Evolutionary conservation across 2,329 filamentous ascomycete species (phyloP).

Genomic region (Phaeomoniella chlamydospora): DNA sequence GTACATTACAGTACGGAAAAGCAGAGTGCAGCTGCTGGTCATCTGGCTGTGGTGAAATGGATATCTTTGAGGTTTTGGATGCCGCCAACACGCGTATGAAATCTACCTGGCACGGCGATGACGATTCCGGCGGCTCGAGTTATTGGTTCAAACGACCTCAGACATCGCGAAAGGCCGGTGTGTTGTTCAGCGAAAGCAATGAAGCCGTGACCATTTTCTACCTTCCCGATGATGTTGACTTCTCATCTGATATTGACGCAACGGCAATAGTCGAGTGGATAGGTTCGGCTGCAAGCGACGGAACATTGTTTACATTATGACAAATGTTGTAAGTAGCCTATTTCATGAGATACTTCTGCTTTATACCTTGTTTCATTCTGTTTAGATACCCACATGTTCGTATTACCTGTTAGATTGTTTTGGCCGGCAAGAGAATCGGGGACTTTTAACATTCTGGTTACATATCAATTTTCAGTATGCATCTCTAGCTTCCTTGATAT

Average conservation of each 20-base stretch:
- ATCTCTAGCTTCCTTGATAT: too few relatives aligned
- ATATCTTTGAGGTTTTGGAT: slow-evolving; percentile 58
- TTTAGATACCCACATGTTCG: too few relatives aligned
- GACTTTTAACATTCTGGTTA: too few relatives aligned
- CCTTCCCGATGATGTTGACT: neutral
- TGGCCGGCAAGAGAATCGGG: too few relatives aligned
- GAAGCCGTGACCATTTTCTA: neutral
- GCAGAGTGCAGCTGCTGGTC: slow-evolving; percentile 57
- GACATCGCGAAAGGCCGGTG: neutral
- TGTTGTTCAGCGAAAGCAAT: neutral
- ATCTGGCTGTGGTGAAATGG: slow-evolving; percentile 58
- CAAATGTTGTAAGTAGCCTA: too few relatives aligned
- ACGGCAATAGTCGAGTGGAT: neutral
- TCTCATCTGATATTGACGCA: neutral
- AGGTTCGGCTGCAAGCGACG: neutral
- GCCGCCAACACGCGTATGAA: slow-evolving; percentile 52
- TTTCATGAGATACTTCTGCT: too few relatives aligned
- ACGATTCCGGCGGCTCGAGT: slow-evolving; percentile 48
- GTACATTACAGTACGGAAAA: slow-evolving; percentile 52
- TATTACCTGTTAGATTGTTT: too few relatives aligned
- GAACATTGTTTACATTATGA: neutral
- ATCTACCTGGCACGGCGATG: slow-evolving; percentile 48
- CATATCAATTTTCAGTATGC: too few relatives aligned
- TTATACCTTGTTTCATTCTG: too few relatives aligned
- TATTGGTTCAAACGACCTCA: slow-evolving; percentile 57